A percentile compares a stretch with the other conserved stretches of the same genome.
phyloP scores from a whole-genome alignment of 345 rosid species.

The Acer campestre region DNA sequence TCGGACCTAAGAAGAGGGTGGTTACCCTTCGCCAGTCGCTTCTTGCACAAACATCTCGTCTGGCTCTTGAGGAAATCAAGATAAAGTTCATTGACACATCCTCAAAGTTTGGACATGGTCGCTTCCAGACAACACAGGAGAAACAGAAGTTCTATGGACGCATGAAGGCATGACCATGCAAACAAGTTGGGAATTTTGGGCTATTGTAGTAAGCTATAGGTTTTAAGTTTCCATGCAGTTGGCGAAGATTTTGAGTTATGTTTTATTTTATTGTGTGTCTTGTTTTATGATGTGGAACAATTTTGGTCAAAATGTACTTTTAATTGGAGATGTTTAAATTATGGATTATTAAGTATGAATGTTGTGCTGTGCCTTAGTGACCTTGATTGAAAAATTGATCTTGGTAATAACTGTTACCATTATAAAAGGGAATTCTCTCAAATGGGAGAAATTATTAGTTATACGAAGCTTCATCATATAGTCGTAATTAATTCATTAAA shows the following conservation, averaged over 20 bases:
- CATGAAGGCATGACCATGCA: conserved; percentile 47
- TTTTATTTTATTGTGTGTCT: neutral
- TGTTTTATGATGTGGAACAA: neutral
- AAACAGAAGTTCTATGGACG: conserved; percentile 64
- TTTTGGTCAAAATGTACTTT: neutral
- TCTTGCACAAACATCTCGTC: conserved; percentile 70
- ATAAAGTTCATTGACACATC: conserved; percentile 80
- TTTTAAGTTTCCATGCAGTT: neutral
- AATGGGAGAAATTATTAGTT: no score
- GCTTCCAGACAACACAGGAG: conserved; percentile 73
- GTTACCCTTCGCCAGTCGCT: conserved; percentile 74
- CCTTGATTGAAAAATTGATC: no score
- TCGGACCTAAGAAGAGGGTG: conserved; percentile 91
- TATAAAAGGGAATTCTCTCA: no score
- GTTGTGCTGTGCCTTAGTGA: no score
- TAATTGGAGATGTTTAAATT: neutral
- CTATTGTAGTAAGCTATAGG: neutral
- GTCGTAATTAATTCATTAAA: no score
- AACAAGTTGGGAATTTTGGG: neutral
- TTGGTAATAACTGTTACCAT: no score
- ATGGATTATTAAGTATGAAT: no score
- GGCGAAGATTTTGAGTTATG: neutral
- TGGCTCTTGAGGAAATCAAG: conserved; percentile 68
- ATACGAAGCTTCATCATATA: no score
- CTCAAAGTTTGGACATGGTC: conserved; percentile 67